Base-by-base conservation (phyloP, 208 protist species). In the Leptomonas seymouri region DNA sequence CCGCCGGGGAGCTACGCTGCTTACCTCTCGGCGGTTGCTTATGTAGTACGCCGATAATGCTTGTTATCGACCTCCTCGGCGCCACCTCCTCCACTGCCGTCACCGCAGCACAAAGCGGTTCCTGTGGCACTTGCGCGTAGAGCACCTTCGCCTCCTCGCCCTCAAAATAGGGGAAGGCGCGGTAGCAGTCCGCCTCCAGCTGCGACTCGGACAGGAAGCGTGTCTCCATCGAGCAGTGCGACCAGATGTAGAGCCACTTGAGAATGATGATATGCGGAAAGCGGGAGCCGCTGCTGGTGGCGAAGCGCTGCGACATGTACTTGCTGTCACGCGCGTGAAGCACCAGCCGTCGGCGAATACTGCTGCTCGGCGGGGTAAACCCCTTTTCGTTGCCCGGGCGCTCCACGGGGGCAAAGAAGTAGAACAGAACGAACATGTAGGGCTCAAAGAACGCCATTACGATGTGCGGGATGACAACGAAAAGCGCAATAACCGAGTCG, bases 151-250 rank as follows among this genome's bases (percentile, higher is more conserved):
- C 71, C 30, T 55, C 58, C 41, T 71, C 58, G 18, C 58, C 71
- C 27, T 77, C 58, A 30, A 89, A 59, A 27, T 91, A 63, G 2
- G 90, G 90, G 64, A 95, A 91, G 44, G 80, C 83, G 27, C 90
- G 90, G 64, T 89, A 93, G 55, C 73, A 73, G 56, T 95, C 90
- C 41, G 82, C 82, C 41, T 93, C 81, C 20, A 87, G 60, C 69
- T 95, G 86, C 36, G 74, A 53, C 44, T 85, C 65, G n/a, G 71
- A 54, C 2, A 90, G 50, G 27, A 76, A 61, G 49, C 61, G 71
- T 20, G 86, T 90, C 23, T 79, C 69, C 60, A 89, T 71, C 14
- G 62, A 56, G 39, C 81, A 80, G 73, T 91, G 82, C 8, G 84
- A 87, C 51, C 77, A 55, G 58, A 81, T 79, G 62, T 87, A 95